Conservation (phyloP, 192 early-diverging fungal genomes). For the Haplosporangium gracile region DNA sequence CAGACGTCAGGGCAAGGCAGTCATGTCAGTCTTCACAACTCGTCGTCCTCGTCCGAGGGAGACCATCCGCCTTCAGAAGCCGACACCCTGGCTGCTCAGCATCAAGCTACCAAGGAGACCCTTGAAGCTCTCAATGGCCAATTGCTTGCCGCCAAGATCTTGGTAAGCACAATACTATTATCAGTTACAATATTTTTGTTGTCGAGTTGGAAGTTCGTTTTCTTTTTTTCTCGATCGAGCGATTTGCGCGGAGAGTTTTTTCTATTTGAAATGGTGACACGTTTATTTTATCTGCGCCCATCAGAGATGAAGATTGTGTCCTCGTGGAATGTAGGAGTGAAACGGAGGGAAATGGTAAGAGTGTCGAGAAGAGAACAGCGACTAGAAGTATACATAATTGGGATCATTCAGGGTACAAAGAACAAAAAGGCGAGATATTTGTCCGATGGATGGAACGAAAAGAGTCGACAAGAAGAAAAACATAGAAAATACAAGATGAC, state of each 20-base stretch:
- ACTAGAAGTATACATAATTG: background rate
- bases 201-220: background rate
- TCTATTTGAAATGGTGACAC: background rate
- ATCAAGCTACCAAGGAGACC: conserved; percentile 25
- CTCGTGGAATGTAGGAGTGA: background rate
- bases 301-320: background rate
- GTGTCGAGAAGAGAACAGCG: too few species aligned
- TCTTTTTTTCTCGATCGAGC: background rate
- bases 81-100: conserved; percentile 15
- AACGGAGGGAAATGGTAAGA: background rate
- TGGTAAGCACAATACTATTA: conserved; percentile 18
- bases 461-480: background rate
- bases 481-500: background rate
- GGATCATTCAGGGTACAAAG: background rate
- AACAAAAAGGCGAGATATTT: background rate
- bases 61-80: background rate
- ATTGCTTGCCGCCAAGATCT: conserved; percentile 53
- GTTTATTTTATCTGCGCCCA: background rate
- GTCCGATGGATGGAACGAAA: background rate
- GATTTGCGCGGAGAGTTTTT: background rate
- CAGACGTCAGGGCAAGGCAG: conserved; percentile 45
- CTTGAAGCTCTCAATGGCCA: conserved; percentile 42
- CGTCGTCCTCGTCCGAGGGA: conserved; percentile 10
- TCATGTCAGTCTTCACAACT: conserved; percentile 26
- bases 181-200: background rate